phyloP scores from a whole-genome alignment of 1,284 basidiomycete species.

The Puccinia sorghi region DNA sequence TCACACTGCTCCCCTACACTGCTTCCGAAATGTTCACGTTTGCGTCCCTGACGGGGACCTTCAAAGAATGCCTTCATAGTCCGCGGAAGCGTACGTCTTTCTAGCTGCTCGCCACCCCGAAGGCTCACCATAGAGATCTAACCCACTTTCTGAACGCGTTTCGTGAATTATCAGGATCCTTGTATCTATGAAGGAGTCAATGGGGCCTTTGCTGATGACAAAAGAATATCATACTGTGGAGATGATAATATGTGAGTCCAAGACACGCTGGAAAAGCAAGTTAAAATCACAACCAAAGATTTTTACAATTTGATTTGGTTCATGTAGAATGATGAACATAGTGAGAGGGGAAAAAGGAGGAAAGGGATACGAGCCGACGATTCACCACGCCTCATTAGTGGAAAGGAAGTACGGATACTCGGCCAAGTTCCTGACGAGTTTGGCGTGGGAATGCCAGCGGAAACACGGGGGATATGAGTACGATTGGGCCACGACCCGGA shows the following conservation, averaged over 20 bases:
- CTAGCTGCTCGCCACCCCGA: not conserved
- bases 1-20: too few species aligned
- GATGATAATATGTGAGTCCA: conserved; percentile 44
- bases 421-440: conserved; percentile 39
- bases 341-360: conserved; percentile 45
- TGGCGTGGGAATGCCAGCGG: conserved; percentile 47
- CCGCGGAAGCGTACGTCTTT: conserved; percentile 35
- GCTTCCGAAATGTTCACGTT: not conserved
- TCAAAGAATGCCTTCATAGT: conserved; percentile 45
- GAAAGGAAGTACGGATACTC: conserved; percentile 43
- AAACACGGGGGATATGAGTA: conserved; percentile 46
- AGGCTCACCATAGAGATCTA: not conserved
- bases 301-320: not conserved
- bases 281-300: not conserved
- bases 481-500: conserved; percentile 20
- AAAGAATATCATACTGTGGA: conserved; percentile 45
- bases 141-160: not conserved
- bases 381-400: conserved; percentile 37
- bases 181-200: conserved; percentile 31
- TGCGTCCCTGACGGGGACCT: not conserved
- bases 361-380: conserved; percentile 32
- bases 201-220: conserved; percentile 32
- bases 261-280: not conserved
- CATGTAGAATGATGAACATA: conserved; percentile 47
- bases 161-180: conserved; percentile 26